phyloP scores from a whole-genome alignment of 495 filamentous ascomycete species.

The Penicillium salamii region DNA sequence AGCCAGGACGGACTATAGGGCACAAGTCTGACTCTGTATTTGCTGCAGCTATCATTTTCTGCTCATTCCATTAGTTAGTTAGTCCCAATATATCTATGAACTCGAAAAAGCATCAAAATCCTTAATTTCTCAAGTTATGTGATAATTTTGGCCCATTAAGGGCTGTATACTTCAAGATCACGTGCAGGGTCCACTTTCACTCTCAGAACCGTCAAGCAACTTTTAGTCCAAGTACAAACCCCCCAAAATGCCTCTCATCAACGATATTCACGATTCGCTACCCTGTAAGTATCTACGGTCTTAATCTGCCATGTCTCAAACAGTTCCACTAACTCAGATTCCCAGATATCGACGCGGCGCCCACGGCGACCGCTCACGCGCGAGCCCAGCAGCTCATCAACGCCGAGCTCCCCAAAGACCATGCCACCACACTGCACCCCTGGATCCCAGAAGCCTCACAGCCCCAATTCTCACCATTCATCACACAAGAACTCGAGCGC shows the following conservation, averaged over 20 bases:
- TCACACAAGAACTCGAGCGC: conserved; percentile 61
- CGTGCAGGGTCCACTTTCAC: too few species aligned
- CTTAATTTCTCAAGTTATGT: too few species aligned
- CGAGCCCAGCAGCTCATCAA: conserved; percentile 63
- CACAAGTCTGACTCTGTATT: too few species aligned
- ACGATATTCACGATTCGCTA: conserved; percentile 75
- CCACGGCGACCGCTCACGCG: conserved; percentile 55
- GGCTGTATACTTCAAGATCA: too few species aligned
- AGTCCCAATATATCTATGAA: too few species aligned
- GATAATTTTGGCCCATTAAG: too few species aligned
- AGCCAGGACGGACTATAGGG: too few species aligned
- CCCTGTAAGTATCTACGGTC: conserved; percentile 57
- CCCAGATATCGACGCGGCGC: conserved; percentile 68
- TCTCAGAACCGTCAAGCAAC: neutral
- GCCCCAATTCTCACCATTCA: conserved; percentile 55
- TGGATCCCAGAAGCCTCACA: conserved; percentile 36
- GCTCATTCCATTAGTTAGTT: too few species aligned
- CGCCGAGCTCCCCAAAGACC: conserved; percentile 55
- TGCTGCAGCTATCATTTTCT: too few species aligned
- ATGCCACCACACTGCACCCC: conserved; percentile 35
- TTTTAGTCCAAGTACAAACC: neutral
- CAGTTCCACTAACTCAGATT: conserved; percentile 13
- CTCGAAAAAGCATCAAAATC: too few species aligned
- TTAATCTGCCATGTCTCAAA: neutral
- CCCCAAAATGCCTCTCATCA: conserved; percentile 63